These are phyloP conservation scores for Bimuria novae-zelandiae DNA, from an alignment of 2,329 filamentous ascomycete species.

Conservation along the genomic window DNA sequence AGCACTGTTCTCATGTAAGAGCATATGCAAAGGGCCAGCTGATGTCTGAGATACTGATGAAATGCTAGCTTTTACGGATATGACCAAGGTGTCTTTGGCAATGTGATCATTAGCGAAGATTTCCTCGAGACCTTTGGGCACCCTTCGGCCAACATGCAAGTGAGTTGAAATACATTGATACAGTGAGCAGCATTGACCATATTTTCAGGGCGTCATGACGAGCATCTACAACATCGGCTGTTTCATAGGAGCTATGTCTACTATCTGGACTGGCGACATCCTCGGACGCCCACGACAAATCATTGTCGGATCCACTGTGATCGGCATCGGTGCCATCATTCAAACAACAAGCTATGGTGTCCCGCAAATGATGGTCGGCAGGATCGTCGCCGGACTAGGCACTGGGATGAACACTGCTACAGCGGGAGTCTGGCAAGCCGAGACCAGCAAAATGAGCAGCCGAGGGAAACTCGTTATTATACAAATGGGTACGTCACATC, in stretches of 20 bases:
- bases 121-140: conserved; percentile 36
- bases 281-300: conserved; percentile 63
- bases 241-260: conserved; percentile 50
- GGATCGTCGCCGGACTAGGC: conserved; percentile 52
- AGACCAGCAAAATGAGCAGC: conserved; percentile 53
- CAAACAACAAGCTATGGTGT: conserved; percentile 45
- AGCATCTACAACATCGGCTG: conserved; percentile 51
- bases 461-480: conserved; percentile 54
- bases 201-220: conserved; percentile 47
- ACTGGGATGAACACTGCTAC: conserved; percentile 58
- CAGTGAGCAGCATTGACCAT: no score
- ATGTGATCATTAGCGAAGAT: conserved; percentile 40
- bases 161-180: no score
- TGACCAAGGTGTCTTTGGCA: conserved; percentile 42
- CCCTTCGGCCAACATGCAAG: conserved; percentile 36
- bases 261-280: conserved; percentile 58
- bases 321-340: conserved; percentile 44
- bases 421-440: conserved; percentile 54
- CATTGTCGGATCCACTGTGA: conserved; percentile 58
- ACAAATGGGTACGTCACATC: conserved; percentile 42
- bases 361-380: conserved; percentile 45
- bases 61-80: conserved; percentile 50
- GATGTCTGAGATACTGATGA: background rate
- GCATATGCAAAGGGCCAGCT: no score
- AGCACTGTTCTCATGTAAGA: conserved; percentile 52